phyloP scores from a whole-genome alignment of 202 grass and related monocot species.

The Bolboschoenoplectus hybrid region DNA sequence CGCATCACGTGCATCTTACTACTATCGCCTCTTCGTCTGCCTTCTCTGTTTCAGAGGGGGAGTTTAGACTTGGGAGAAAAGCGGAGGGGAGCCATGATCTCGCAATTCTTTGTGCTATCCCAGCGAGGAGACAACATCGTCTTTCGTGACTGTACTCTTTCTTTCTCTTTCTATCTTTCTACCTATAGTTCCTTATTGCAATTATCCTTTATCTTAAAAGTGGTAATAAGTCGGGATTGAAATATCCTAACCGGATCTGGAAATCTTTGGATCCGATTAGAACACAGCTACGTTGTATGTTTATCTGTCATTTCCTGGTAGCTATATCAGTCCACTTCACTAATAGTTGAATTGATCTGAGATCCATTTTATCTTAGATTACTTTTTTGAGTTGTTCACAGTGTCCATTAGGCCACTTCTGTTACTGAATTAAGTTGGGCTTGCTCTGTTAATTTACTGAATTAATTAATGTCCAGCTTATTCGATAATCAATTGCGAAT shows the following conservation, averaged over 20 bases:
- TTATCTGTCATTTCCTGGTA: background rate
- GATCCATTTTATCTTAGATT: background rate
- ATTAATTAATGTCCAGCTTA: background rate
- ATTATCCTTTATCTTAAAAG: conserved; percentile 3
- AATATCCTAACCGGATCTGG: conserved; percentile 25
- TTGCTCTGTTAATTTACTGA: background rate
- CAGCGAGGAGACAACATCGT: conserved; percentile 99
- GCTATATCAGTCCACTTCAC: background rate
- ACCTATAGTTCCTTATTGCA: background rate
- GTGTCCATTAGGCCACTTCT: background rate
- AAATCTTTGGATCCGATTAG: background rate
- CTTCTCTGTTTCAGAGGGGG: conserved; percentile 29
- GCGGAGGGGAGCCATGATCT: conserved; percentile 62
- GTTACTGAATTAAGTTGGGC: background rate
- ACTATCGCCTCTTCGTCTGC: conserved; percentile 17
- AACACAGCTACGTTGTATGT: background rate
- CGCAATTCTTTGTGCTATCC: conserved; percentile 98
- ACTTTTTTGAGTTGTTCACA: background rate
- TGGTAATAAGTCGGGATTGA: conserved; percentile 20
- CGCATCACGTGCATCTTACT: conserved; percentile 1
- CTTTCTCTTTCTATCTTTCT: conserved; percentile 41
- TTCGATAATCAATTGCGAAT: conserved; percentile 1
- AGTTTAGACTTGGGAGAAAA: background rate
- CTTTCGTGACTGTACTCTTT: conserved; percentile 85
- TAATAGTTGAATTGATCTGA: conserved; percentile 8